Percentiles rank a stretch among this genome's conserved stretches.
Evolutionary conservation across 371 early-diverging fungal genomes (phyloP).

Genomic region (Apophysomyces ossiformis): DNA sequence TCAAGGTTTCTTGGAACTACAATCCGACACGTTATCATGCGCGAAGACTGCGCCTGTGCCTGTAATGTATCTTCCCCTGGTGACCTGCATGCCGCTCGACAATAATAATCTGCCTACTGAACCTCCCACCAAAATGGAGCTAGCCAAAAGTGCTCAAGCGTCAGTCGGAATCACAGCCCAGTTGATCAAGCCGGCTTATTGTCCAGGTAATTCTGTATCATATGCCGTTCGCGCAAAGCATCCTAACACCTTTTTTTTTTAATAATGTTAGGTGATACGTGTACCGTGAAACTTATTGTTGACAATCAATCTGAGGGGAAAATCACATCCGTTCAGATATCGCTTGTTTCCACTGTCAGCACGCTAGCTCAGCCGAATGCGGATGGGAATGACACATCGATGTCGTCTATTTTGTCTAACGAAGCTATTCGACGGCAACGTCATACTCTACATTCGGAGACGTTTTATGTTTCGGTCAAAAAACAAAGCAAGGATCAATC

Average conservation of each 20-base stretch:
- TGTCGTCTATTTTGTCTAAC: slow-evolving; percentile 7
- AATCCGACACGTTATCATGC: slow-evolving; percentile 10
- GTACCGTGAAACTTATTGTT: slow-evolving; percentile 39
- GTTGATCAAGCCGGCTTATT: slow-evolving; percentile 41
- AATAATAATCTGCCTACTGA: slow-evolving; percentile 2
- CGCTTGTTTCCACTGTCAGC: slow-evolving; percentile 19
- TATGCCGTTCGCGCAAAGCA: no score
- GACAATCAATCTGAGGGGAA: slow-evolving; percentile 46
- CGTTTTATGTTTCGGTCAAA: slow-evolving; percentile 31
- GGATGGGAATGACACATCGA: neutral
- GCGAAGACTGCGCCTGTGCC: slow-evolving; percentile 29
- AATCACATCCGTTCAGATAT: slow-evolving; percentile 39
- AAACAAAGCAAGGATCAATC: slow-evolving; percentile 28
- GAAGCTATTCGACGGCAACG: slow-evolving; percentile 25
- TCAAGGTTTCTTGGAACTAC: slow-evolving; percentile 39
- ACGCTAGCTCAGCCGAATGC: slow-evolving; percentile 8
- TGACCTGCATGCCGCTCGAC: slow-evolving; percentile 24
- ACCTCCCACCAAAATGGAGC: slow-evolving; percentile 20
- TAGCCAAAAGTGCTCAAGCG: slow-evolving; percentile 27
- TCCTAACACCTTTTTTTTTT: neutral
- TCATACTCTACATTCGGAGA: slow-evolving; percentile 37
- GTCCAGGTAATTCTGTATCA: slow-evolving; percentile 39
- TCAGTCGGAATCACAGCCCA: slow-evolving; percentile 35
- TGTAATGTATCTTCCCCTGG: slow-evolving; percentile 44
- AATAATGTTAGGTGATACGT: slow-evolving; percentile 38